These are phyloP conservation scores for Mycena olivaceomarginata DNA, from an alignment of 768 basidiomycete genomes.

Conservation along the genomic window DNA sequence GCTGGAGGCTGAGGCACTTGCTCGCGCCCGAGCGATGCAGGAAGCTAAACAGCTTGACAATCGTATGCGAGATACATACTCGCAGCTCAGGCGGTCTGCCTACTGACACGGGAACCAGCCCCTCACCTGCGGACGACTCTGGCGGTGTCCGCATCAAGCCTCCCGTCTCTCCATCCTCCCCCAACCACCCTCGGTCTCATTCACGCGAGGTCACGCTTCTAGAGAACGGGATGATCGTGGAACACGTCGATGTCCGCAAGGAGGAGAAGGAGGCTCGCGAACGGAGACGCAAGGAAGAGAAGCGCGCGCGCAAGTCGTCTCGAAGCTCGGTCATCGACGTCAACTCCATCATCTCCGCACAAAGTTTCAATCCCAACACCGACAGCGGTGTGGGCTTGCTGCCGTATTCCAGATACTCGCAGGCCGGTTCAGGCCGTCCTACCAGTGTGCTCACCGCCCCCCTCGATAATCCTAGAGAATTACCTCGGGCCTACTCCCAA, in stretches of 20 bases:
- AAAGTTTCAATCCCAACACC: conserved; percentile 71
- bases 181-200: conserved; percentile 69
- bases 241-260: conserved; percentile 88
- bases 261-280: conserved; percentile 88
- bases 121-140: conserved; percentile 70
- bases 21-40: conserved; percentile 85
- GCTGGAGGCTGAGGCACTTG: conserved; percentile 88
- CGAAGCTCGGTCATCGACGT: conserved; percentile 83
- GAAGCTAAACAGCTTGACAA: conserved; percentile 87
- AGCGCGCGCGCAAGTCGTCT: conserved; percentile 84
- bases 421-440: conserved; percentile 71
- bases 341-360: conserved; percentile 82
- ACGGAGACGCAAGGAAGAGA: conserved; percentile 81
- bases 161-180: conserved; percentile 65
- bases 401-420: conserved; percentile 79
- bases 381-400: conserved; percentile 76
- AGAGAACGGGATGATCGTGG: conserved; percentile 93
- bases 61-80: conserved; percentile 87
- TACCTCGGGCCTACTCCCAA: conserved; percentile 84
- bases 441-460: conserved; percentile 78
- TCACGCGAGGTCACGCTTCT: conserved; percentile 87
- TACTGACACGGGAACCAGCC: conserved; percentile 76
- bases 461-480: conserved; percentile 71
- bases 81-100: conserved; percentile 86
- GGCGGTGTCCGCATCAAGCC: conserved; percentile 85